These are phyloP conservation scores for Setaria italica DNA, from an alignment of 202 grass and related monocot genomes.

Conservation along the genomic window DNA sequence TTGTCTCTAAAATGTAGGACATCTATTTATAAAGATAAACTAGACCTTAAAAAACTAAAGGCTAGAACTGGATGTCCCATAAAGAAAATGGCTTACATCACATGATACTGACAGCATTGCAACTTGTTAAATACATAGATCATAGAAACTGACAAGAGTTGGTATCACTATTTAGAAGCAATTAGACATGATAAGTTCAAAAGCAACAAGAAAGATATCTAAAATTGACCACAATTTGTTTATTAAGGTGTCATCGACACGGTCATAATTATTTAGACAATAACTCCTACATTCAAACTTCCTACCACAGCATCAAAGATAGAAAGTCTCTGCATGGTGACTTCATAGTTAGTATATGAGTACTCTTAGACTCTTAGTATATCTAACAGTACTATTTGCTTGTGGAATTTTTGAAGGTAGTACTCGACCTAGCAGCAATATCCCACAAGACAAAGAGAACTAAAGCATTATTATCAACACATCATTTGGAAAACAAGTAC, in stretches of 20 bases:
- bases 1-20: not conserved
- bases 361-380: not conserved
- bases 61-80: not conserved
- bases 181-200: not conserved
- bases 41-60: constrained; percentile 10
- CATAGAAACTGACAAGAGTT: not conserved
- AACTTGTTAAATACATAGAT: not conserved
- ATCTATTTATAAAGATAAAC: not conserved
- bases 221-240: constrained; percentile 16
- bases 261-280: constrained; percentile 7
- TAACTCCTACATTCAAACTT: constrained; percentile 19
- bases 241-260: not conserved
- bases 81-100: constrained; percentile 33
- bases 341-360: not conserved
- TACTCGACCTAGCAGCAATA: not conserved
- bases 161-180: constrained; percentile 9
- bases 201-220: not conserved
- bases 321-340: not conserved
- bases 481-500: not conserved
- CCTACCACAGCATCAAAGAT: constrained; percentile 19
- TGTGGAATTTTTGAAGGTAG: not conserved
- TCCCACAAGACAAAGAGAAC: not conserved
- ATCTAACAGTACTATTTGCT: not conserved
- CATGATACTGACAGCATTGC: not conserved
- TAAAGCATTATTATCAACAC: not conserved